phyloP scores from a whole-genome alignment of 495 filamentous ascomycete species.

The Aspergillus nanangensis region DNA sequence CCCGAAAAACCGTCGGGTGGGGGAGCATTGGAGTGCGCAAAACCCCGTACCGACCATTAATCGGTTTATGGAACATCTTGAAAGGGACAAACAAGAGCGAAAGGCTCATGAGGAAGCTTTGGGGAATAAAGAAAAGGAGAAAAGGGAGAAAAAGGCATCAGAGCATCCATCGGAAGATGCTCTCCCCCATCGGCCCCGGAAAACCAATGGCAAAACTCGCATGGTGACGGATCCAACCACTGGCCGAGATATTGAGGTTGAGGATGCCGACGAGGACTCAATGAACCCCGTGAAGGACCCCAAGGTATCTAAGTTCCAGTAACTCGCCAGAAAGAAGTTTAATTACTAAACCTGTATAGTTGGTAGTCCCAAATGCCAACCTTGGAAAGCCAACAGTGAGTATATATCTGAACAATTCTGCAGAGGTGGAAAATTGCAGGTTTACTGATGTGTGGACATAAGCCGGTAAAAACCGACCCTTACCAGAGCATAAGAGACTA shows the following conservation, averaged over 20 bases:
- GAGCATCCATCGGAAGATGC: slow-evolving; percentile 33
- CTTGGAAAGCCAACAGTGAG: slow-evolving; percentile 64
- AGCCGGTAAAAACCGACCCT: slow-evolving; percentile 57
- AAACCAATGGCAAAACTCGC: slow-evolving; percentile 52
- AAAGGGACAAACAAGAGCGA: slow-evolving; percentile 71
- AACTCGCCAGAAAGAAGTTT: not conserved
- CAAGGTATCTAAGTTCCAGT: slow-evolving; percentile 39
- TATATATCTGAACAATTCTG: not conserved
- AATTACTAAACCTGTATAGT: slow-evolving; percentile 29
- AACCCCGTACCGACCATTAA: slow-evolving; percentile 86
- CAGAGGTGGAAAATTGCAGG: not conserved
- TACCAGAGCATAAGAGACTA: slow-evolving; percentile 68
- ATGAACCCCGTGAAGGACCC: slow-evolving; percentile 70
- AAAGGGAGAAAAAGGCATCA: slow-evolving; percentile 23
- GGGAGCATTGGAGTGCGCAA: slow-evolving; percentile 39
- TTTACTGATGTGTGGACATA: not conserved
- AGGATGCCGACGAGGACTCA: slow-evolving; percentile 68
- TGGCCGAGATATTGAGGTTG: slow-evolving; percentile 79
- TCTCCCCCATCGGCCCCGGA: slow-evolving; percentile 32
- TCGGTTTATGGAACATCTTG: slow-evolving; percentile 73
- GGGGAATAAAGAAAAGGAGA: slow-evolving; percentile 29
- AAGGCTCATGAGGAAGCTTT: slow-evolving; percentile 62
- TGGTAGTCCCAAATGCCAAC: slow-evolving; percentile 90
- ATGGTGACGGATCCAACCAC: slow-evolving; percentile 85
- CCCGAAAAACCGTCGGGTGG: slow-evolving; percentile 28